Evolutionary conservation across 2,329 filamentous ascomycete genomes (phyloP).

Genomic region (Penicillium sumatraense): DNA sequence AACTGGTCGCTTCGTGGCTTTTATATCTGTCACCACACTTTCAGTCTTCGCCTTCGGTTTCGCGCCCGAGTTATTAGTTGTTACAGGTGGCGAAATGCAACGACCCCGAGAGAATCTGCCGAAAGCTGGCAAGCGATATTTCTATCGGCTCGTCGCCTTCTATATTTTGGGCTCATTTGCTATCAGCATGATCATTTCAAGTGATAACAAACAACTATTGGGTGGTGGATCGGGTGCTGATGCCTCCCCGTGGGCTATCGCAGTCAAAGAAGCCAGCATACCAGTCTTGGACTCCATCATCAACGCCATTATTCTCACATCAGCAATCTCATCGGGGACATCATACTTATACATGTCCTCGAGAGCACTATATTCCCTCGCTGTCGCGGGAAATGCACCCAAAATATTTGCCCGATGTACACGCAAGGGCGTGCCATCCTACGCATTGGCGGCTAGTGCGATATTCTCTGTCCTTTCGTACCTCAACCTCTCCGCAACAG

Average conservation of each 20-base stretch:
- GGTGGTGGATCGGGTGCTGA: slow-evolving; percentile 44
- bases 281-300: slow-evolving; percentile 65
- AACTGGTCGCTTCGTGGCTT: background rate
- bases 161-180: slow-evolving; percentile 54
- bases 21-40: slow-evolving; percentile 53
- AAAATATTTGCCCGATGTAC: slow-evolving; percentile 28
- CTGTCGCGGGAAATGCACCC: slow-evolving; percentile 51
- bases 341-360: slow-evolving; percentile 63
- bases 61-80: background rate
- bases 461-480: slow-evolving; percentile 48
- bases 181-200: slow-evolving; percentile 51
- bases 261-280: slow-evolving; percentile 65
- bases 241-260: slow-evolving; percentile 70
- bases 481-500: slow-evolving; percentile 46
- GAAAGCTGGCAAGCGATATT: slow-evolving; percentile 55
- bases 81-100: slow-evolving; percentile 57
- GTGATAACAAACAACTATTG: slow-evolving; percentile 46
- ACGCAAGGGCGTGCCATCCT: slow-evolving; percentile 45
- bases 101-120: slow-evolving; percentile 56
- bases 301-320: slow-evolving; percentile 68
- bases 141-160: slow-evolving; percentile 57
- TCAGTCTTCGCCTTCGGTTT: slow-evolving; percentile 60
- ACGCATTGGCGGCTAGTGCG: slow-evolving; percentile 50
- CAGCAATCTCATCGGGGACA: slow-evolving; percentile 64
- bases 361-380: slow-evolving; percentile 61